Evolutionary conservation across 148 eudicot species (phyloP), one percentile per base, ranked within the genome.

Genomic region (Vaccinium vitisidaea): DNA sequence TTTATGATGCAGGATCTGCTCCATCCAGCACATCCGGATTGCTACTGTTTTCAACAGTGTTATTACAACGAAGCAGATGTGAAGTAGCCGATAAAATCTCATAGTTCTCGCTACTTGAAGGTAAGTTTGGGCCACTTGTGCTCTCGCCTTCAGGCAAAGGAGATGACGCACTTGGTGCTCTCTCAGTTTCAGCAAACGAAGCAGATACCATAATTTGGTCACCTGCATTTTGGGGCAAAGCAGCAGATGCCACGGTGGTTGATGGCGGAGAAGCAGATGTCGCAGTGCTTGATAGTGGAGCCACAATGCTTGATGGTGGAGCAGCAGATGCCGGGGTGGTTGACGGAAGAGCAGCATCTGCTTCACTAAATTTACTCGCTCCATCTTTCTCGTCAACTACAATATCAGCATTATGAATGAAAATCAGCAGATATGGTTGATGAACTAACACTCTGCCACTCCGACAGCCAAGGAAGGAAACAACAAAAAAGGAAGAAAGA

Each of bases 351-450:
- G 82, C 76, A 59, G 58, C 83, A 63, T 89, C 88, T 10, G 81
- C 30, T 69, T 83, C 90, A 75, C 56, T 65, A 61, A 21, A 78
- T 85, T 86, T 88, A 49, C 59, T 84, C 9, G 70, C 59, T 65
- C 88, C 90, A 77, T 91, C 92, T 75, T 86, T 91, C 32, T 53
- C 83, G 7, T 89, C 85, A 86, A 87, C 93, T 89, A 53, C 32
- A 71, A 63, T 18, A 70, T 46, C 82, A 53, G 80, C 46, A 53
- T 77, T 69, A 23, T 63, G 75, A 81, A 81, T 58, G 12, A 48
- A 6, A 27, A 65, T 46, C 39, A 63, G 74, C 70, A 16, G 56
- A 55, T 23, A 52, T 18, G n/a, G 56, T 25, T 53, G 49, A 56
- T 25, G 53, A 6, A 85, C 43, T 12, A 52, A 63, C 30, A 46